Conservation (phyloP, 2,329 filamentous ascomycete species). For the Fusarium austroafricanum region DNA sequence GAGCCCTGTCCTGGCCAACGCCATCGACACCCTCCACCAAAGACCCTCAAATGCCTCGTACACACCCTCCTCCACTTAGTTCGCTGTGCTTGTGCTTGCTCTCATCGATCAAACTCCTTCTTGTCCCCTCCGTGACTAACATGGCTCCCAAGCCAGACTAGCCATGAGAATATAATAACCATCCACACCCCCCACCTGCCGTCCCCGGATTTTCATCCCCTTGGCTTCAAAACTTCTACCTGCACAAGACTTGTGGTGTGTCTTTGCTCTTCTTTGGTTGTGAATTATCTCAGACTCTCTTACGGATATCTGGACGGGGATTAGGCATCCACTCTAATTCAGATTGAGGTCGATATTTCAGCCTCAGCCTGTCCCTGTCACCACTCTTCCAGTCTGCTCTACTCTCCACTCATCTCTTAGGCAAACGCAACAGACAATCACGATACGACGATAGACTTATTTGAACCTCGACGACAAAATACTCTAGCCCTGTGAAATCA, state of each 20-base stretch:
- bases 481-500: neutral
- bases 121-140: slow-evolving; percentile 33
- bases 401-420: slow-evolving; percentile 26
- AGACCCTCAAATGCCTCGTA: slow-evolving; percentile 32
- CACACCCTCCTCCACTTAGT: slow-evolving; percentile 37
- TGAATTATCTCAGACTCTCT: slow-evolving; percentile 24
- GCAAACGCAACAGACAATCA: slow-evolving; percentile 25
- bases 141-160: slow-evolving; percentile 36
- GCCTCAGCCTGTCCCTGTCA: slow-evolving; percentile 34
- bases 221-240: slow-evolving; percentile 45
- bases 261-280: slow-evolving; percentile 26
- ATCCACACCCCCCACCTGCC: slow-evolving; percentile 48
- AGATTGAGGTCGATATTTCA: slow-evolving; percentile 37
- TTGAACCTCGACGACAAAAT: slow-evolving; percentile 18
- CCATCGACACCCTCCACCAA: no score
- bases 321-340: slow-evolving; percentile 33
- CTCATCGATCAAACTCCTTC: slow-evolving; percentile 40
- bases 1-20: neutral
- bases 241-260: slow-evolving; percentile 8
- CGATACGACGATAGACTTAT: slow-evolving; percentile 7
- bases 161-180: slow-evolving; percentile 48
- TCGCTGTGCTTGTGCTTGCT: slow-evolving; percentile 18
- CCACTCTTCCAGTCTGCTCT: slow-evolving; percentile 16
- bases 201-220: slow-evolving; percentile 48
- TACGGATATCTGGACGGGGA: slow-evolving; percentile 19